Percentiles rank a stretch among this genome's conserved stretches.
Conservation (phyloP, 2,329 filamentous ascomycete genomes). For the Aspergillus ochraceoroseus region DNA sequence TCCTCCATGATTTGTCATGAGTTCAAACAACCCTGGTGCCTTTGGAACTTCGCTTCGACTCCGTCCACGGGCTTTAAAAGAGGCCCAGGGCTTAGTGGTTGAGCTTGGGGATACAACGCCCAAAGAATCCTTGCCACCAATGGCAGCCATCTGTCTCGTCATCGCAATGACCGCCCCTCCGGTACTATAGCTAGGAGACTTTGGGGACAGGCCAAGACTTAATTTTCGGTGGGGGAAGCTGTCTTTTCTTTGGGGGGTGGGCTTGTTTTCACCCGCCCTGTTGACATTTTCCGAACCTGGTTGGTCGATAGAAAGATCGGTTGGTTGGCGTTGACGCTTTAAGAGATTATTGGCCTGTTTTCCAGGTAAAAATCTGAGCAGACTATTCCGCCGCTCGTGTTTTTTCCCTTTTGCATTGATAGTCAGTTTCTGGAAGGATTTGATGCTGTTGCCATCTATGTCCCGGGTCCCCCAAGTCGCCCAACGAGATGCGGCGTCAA, state of each 20-base stretch:
- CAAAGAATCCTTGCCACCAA: conserved; percentile 55
- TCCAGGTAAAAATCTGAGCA: conserved; percentile 43
- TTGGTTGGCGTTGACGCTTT: conserved; percentile 45
- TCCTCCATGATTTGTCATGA: conserved; percentile 56
- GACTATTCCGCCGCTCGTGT: conserved; percentile 45
- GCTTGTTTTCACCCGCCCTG: conserved; percentile 20
- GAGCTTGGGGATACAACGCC: conserved; percentile 42
- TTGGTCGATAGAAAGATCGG: conserved; percentile 30
- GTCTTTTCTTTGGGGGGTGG: conserved; percentile 28
- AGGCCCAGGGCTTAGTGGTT: conserved; percentile 43
- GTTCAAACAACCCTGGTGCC: conserved; percentile 47
- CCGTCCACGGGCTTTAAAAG: conserved; percentile 47
- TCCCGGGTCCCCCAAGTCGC: conserved; percentile 53
- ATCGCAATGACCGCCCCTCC: conserved; percentile 43
- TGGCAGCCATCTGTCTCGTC: conserved; percentile 44
- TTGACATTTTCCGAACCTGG: conserved; percentile 26
- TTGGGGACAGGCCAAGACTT: conserved; percentile 36
- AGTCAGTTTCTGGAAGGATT: conserved; percentile 43
- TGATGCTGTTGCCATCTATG: conserved; percentile 47
- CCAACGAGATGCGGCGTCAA: conserved; percentile 51
- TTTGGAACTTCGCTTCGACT: conserved; percentile 55
- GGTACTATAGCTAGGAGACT: conserved; percentile 40
- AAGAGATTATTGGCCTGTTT: conserved; percentile 43
- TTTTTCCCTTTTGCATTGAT: conserved; percentile 37
- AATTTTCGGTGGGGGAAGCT: conserved; percentile 36